phyloP scores from a whole-genome alignment of 2,329 filamentous ascomycete species.

The Tolypocladium album region DNA sequence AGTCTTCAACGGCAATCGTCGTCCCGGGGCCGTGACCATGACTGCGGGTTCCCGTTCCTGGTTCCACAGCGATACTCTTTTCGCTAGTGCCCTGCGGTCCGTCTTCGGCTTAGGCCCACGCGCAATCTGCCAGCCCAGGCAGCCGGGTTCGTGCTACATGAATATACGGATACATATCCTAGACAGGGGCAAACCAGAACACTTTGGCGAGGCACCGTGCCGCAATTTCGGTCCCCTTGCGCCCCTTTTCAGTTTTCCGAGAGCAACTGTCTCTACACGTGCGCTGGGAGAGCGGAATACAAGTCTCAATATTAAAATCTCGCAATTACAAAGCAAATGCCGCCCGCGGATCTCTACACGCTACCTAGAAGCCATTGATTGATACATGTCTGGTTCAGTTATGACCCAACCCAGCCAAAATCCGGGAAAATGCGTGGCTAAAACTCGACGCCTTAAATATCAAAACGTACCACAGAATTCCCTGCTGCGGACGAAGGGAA shows the following conservation, averaged over 20 bases:
- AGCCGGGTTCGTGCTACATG: not conserved
- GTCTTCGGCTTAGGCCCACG: not conserved
- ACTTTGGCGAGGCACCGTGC: not conserved
- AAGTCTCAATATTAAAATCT: not conserved
- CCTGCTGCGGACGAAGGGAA: not conserved
- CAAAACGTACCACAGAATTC: not conserved
- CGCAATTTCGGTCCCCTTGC: not conserved
- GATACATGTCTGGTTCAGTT: not conserved
- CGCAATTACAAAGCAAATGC: not conserved
- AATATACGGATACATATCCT: too few relatives aligned
- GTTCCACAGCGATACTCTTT: too few relatives aligned
- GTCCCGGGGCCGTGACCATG: not conserved
- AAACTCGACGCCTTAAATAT: not conserved
- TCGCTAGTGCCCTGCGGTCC: not conserved
- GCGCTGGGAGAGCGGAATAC: not conserved
- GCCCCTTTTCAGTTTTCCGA: not conserved
- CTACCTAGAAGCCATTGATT: not conserved
- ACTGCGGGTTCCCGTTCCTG: not conserved
- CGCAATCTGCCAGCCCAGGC: not conserved
- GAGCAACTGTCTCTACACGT: not conserved
- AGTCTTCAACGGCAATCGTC: too few relatives aligned
- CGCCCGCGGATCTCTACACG: not conserved
- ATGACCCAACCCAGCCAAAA: not conserved
- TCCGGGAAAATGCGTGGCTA: not conserved
- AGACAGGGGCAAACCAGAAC: not conserved